Percentiles rank a stretch among this genome's conserved stretches.
phyloP scores from a whole-genome alignment of 1,139 yeast genomes.

The Blastobotrys illinoisensis region DNA sequence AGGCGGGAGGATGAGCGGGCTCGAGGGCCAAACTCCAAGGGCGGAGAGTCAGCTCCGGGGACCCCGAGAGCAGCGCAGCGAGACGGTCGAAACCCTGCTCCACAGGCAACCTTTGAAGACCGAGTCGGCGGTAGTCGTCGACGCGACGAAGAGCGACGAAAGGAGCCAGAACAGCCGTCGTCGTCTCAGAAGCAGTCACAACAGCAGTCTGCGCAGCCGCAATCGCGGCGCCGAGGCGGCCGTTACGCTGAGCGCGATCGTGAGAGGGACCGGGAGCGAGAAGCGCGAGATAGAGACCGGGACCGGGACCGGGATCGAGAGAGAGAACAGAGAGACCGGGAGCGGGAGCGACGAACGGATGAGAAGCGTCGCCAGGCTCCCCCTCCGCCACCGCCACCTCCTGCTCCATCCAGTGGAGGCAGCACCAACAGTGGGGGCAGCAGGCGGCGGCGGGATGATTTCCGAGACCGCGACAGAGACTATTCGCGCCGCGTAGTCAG shows the following conservation, averaged over 20 bases:
- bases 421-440: slow-evolving; percentile 1
- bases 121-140: slow-evolving; percentile 10
- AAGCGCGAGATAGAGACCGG: slow-evolving; percentile 10
- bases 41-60: background rate
- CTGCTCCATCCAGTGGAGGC: background rate
- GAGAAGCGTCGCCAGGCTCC: background rate
- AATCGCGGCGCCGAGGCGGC: background rate
- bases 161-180: slow-evolving; percentile 7
- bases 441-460: background rate
- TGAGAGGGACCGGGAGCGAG: slow-evolving; percentile 5
- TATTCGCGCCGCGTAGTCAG: background rate
- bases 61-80: slow-evolving; percentile 9
- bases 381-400: slow-evolving; percentile 1
- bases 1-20: slow-evolving; percentile 7
- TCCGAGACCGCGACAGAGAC: slow-evolving; percentile 15
- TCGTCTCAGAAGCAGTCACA: background rate
- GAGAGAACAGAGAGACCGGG: slow-evolving; percentile 17
- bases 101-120: slow-evolving; percentile 14
- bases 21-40: slow-evolving; percentile 8
- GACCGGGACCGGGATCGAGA: slow-evolving; percentile 12
- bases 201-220: slow-evolving; percentile 1
- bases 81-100: slow-evolving; percentile 9
- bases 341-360: slow-evolving; percentile 12
- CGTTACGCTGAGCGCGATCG: background rate
- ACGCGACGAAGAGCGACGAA: slow-evolving; percentile 2